Base-by-base conservation (phyloP, 1,139 yeast genomes). In the Taphrina betulina region DNA sequence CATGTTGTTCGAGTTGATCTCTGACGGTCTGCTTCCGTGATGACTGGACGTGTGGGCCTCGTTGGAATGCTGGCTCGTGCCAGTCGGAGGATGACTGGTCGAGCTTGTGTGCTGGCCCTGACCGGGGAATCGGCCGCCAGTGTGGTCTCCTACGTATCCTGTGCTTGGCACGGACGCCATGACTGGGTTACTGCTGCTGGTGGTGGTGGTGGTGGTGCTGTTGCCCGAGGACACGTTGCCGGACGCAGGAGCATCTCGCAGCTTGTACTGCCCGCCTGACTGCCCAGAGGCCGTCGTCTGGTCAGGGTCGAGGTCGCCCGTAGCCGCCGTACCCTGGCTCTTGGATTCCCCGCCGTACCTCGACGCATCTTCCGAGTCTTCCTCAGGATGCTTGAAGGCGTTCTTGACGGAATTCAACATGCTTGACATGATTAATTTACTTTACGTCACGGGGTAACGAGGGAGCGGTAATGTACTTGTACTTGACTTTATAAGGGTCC, bases 381-480 rank as follows among this genome's bases (percentile, higher is more conserved):
- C 46, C 19, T 41, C 46, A n/a, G 46, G 46, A 17, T 41, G 46
- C 35, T 28, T 24, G 46, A 41, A 41, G 12, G 35, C 34, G 16
- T 41, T 41, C 35, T 26, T 28, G 34, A 41, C 28, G 19, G 46
- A 10, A 3, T 19, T 41, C n/a, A 35, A 10, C 8, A 38, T 28
- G 46, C 46, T 24, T 14, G 46, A 41, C 46, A 41, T 26, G 44
- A 4, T 10, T 16, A 7, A 12, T 37, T 37, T 7, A 28, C 10
- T 8, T n/a, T n/a, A n/a, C n/a, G n/a, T n/a, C n/a, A n/a, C n/a
- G n/a, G n/a, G n/a, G n/a, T n/a, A n/a, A n/a, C n/a, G n/a, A n/a
- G n/a, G n/a, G n/a, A n/a, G n/a, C n/a, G n/a, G n/a, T n/a, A n/a
- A n/a, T n/a, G n/a, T n/a, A n/a, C n/a, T n/a, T n/a, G n/a, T n/a